Evolutionary conservation across 1,139 yeast genomes (phyloP), one percentile per base, ranked within the genome.

Genomic region (Pichia sp.): DNA sequence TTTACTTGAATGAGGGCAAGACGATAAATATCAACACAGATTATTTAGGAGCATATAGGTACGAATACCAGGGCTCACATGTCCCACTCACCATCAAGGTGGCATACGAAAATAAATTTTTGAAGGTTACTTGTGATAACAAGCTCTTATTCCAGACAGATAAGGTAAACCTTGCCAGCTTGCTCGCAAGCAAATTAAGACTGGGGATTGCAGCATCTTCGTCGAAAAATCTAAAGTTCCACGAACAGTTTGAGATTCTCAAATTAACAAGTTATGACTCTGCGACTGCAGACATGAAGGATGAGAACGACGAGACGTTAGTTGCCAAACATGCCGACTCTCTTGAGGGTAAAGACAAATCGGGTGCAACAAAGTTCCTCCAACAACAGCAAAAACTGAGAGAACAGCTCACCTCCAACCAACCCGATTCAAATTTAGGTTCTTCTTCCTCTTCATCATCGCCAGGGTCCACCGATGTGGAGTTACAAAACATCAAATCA

Each of bases 111-210:
- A 75, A 81, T 34, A 58, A 60, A 4, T 64, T 65, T 23, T 70
- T 86, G 55, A 83, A 83, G 59, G 75, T 85, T 18, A 89, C 86
- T 59, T 68, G 84, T 44, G 89, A 86, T 64, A 86, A 86, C 63
- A 80, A 78, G 59, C 72, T 86, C 52, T 82, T 90, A 63, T 80
- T 85, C 68, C 82, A 82, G 63, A 83, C 90, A 0, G 76, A 79
- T 55, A 66, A 76, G 50, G 70, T 85, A 41, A 61, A 65, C 25
- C 62, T 82, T 22, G 76, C 76, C 21, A 47, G 58, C 3, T 23
- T 63, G 10, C 60, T 67, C 16, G 25, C 28, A 3, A 64, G 62
- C 39, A 63, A 67, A 5, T 67, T 74, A 41, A 73, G 72, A 54
- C 60, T 85, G 49, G 89, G 89, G 52, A 67, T 80, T 3, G 70